Evolutionary conservation across 768 basidiomycete genomes (phyloP), one percentile per base, ranked within the genome.

Genomic region (Fomitopsis serialis): DNA sequence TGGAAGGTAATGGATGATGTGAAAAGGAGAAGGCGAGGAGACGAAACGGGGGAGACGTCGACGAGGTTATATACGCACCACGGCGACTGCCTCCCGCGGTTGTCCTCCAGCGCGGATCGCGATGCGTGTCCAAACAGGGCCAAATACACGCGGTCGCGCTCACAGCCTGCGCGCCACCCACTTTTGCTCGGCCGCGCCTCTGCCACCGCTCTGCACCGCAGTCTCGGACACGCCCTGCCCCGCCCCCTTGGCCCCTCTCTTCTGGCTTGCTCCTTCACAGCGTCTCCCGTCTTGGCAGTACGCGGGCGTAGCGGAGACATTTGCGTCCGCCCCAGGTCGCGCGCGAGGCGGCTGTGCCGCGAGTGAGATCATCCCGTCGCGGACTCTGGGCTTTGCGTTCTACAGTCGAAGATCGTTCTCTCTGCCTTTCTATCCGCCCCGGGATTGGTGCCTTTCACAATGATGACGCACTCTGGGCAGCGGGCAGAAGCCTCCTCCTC

Each of bases 81-180:
- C 36, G 48, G 23, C 25, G 32, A 35, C 25, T 48, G 27, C 27
- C 46, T 29, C 15, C 46, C 27, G 48, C 19, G 48, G 13, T 40
- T 40, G 37, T 49, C n/a, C 29, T 25, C 34, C n/a, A 49, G 34
- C 48, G 48, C 36, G 36, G 48, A 49, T 49, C 48, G 48, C 37
- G 37, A 40, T 40, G 37, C 37, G 37, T 4, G 13, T 12, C 2
- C 48, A 49, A 49, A 49, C 21, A 49, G 4, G 35, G 24, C n/a
- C 48, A 49, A 49, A 49, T 34, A 49, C 36, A 34, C 22, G 34
- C 37, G 5, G 37, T 40, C 15, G 15, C 48, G 35, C n/a, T 49
- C 48, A 49, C 22, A 48, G 46, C 46, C 27, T 34, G 21, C 19
- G 23, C 8, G 42, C 17, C 42, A 42, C 42, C 44, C 5, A 4